These are phyloP conservation scores for Saprolegnia diclina DNA, from an alignment of 352 stramenopile genomes.

Conservation along the genomic window DNA sequence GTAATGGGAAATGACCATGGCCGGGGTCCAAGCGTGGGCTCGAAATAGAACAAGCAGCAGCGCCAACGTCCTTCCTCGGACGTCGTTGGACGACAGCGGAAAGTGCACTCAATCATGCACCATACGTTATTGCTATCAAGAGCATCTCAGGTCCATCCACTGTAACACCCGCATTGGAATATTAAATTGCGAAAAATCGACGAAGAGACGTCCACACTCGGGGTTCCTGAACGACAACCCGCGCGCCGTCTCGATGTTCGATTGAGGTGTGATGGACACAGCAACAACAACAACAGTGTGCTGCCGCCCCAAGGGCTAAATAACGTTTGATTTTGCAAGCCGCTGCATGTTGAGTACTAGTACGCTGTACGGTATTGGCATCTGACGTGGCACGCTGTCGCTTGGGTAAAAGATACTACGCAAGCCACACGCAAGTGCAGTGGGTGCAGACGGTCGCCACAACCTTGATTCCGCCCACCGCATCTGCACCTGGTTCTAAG, in stretches of 20 bases:
- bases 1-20: not conserved
- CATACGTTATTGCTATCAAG: not conserved
- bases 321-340: too few species aligned
- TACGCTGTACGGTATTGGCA: too few species aligned
- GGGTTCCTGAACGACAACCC: not conserved
- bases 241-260: not conserved
- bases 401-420: too few species aligned
- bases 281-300: too few species aligned
- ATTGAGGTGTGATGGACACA: too few species aligned
- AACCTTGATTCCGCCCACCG: too few species aligned
- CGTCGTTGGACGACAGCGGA: not conserved
- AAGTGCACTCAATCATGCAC: not conserved
- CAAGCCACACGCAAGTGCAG: too few species aligned
- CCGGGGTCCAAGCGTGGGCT: not conserved
- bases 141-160: not conserved
- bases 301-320: too few species aligned
- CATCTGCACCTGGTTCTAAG: too few species aligned
- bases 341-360: too few species aligned
- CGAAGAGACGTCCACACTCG: not conserved
- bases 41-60: not conserved
- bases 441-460: too few species aligned
- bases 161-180: not conserved
- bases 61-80: slow-evolving; percentile 2
- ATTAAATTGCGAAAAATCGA: not conserved
- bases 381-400: too few species aligned